phyloP scores from a whole-genome alignment of 1,284 basidiomycete species.

The Cerioporus squamosus region DNA sequence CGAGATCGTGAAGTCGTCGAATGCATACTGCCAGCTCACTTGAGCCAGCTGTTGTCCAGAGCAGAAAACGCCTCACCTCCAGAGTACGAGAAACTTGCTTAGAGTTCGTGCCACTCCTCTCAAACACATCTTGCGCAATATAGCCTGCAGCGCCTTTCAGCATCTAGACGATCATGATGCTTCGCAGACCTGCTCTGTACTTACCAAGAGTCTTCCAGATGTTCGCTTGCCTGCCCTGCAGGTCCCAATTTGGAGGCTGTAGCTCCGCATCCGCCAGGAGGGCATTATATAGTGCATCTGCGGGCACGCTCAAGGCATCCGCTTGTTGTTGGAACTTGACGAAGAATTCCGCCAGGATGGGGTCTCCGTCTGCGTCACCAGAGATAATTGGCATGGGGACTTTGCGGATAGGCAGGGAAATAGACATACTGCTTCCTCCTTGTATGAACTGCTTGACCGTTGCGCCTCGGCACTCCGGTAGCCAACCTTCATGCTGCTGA shows the following conservation, averaged over 20 bases:
- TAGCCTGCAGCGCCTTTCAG: conserved; percentile 42
- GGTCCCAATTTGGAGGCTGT: conserved; percentile 62
- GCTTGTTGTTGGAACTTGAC: conserved; percentile 64
- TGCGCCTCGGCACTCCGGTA: conserved; percentile 65
- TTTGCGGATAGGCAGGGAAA: too few relatives aligned
- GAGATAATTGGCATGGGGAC: too few relatives aligned
- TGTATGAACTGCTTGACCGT: conserved; percentile 55
- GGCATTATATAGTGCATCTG: conserved; percentile 52
- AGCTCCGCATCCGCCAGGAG: conserved; percentile 60
- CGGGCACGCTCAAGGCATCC: conserved; percentile 49
- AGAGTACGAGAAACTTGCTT: conserved; percentile 64
- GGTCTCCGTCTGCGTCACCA: conserved; percentile 58
- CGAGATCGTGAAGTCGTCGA: conserved; percentile 66
- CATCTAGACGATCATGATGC: too few relatives aligned
- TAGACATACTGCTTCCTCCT: conserved; percentile 65
- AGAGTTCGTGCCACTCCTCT: conserved; percentile 56
- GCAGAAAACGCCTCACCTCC: conserved; percentile 44
- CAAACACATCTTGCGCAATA: conserved; percentile 55
- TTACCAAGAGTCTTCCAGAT: conserved; percentile 48
- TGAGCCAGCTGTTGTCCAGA: too few relatives aligned
- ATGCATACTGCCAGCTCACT: conserved; percentile 49
- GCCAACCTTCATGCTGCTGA: conserved; percentile 68
- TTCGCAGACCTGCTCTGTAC: too few relatives aligned
- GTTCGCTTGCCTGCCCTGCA: conserved; percentile 61
- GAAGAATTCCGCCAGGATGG: conserved; percentile 66